Evolutionary conservation across 345 rosid genomes (phyloP).

Genomic region (Populus tremula): DNA sequence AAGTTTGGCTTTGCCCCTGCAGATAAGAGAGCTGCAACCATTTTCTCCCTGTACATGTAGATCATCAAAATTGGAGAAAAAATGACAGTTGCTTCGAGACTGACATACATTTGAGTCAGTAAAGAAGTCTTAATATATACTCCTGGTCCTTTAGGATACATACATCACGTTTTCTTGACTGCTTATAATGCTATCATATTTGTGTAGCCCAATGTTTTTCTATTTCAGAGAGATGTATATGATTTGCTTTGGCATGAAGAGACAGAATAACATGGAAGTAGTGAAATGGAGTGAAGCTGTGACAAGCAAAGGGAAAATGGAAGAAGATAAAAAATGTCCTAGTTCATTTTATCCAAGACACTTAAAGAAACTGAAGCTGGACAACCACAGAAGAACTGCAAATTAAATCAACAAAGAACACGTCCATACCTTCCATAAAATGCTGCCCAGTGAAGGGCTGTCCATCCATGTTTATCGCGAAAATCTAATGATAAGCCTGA

Average conservation of each 20-base stretch:
- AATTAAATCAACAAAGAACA: not conserved
- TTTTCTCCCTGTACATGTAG: conserved; percentile 66
- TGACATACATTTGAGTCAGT: not conserved
- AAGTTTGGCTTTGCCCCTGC: conserved; percentile 83
- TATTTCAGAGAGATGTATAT: not conserved
- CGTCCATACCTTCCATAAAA: conserved; percentile 61
- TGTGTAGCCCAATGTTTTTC: not conserved
- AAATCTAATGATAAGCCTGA: conserved; percentile 74
- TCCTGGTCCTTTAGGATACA: not conserved
- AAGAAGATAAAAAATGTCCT: not conserved
- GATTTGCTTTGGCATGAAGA: not conserved
- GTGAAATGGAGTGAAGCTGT: not conserved
- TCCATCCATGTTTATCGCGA: conserved; percentile 94
- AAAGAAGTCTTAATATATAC: not conserved
- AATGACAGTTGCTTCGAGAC: not conserved
- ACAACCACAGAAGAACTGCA: not conserved
- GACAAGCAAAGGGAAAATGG: not conserved
- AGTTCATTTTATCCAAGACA: not conserved
- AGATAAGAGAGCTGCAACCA: conserved; percentile 86
- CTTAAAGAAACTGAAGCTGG: not conserved
- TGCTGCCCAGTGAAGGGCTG: conserved; percentile 99
- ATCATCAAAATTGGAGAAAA: conserved; percentile 10
- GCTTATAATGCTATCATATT: not conserved
- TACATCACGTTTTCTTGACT: not conserved
- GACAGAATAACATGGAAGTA: not conserved